Base-by-base conservation (phyloP, 2,329 filamentous ascomycete genomes). In the Paracamarosporium sp. region DNA sequence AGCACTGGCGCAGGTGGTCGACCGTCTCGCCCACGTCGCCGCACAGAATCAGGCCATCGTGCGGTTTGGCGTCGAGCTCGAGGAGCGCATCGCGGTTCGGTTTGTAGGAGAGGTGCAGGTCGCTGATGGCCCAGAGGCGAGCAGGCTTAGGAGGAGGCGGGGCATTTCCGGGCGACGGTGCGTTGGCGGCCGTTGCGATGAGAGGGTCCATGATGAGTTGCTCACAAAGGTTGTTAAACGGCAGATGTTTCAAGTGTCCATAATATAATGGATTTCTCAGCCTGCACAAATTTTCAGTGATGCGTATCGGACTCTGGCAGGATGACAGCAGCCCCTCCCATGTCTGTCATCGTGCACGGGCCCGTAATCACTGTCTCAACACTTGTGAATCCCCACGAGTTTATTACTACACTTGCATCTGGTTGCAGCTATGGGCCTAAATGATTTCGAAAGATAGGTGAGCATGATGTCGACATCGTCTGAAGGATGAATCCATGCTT, bases 61-160 rank as follows among this genome's bases (percentile, higher is more conserved):
- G 73, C 1, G 73, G 73, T 28, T 70, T 70, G 2, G 75, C 68
- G 53, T 75, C 60, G 17, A 82, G 70, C 64, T 77, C 73, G 47
- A 75, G 76, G 58, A 79, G 76, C 27, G 77, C 79, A 55, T 80
- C 78, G 48, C 75, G 74, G 56, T 82, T 82, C 53, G 67, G 69
- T 57, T 80, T 80, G 75, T 78, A 81, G 20, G 77, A 80, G 56
- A 82, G 70, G 60, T 82, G 80, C 40, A 81, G 76, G 65, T 82
- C 80, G 61, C 73, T 68, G 56, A 82, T 81, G 27, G 79, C 80
- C 70, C 76, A 81, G n/a, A 82, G 72, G 24, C 66, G 67, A 40
- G 69, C 68, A 1, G 65, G 63, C 46, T 38, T 31, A 22, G 48
- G 17, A 22, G 36, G 33, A 15, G 33, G 25, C 27, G 17, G 48